Conservation (phyloP, 305 asterid genomes). For the Solanum chacoense region DNA sequence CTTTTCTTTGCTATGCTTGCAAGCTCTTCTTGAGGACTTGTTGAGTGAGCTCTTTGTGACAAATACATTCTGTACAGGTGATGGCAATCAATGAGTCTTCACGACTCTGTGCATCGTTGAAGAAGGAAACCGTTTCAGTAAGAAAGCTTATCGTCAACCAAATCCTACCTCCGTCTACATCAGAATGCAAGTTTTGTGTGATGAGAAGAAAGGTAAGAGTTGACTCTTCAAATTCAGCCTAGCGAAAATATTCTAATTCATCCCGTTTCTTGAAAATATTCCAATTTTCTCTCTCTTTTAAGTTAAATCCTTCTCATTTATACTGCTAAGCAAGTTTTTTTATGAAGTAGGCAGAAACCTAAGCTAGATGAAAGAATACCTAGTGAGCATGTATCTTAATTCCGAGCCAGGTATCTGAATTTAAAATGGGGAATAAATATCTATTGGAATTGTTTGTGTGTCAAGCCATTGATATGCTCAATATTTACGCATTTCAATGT, state of each 20-base stretch:
- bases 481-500: neutral
- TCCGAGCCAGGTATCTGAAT: neutral
- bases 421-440: neutral
- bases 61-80: slow-evolving; percentile 31
- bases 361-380: neutral
- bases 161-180: slow-evolving; percentile 69
- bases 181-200: slow-evolving; percentile 92
- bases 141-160: slow-evolving; percentile 81
- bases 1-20: neutral
- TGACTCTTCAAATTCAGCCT: neutral
- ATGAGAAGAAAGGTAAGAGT: slow-evolving; percentile 68
- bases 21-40: neutral
- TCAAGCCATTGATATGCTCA: neutral
- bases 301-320: neutral
- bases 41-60: slow-evolving; percentile 6
- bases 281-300: neutral
- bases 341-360: neutral
- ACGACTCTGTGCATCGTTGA: slow-evolving; percentile 72
- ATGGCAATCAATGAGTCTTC: slow-evolving; percentile 91
- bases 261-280: neutral
- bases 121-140: slow-evolving; percentile 82
- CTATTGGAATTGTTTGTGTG: neutral
- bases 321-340: neutral
- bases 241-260: neutral
- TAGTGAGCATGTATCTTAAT: neutral